A percentile compares a stretch with the other conserved stretches of the same genome.
Evolutionary conservation across 2,329 filamentous ascomycete genomes (phyloP).

Genomic region (Alternaria ventricosa): DNA sequence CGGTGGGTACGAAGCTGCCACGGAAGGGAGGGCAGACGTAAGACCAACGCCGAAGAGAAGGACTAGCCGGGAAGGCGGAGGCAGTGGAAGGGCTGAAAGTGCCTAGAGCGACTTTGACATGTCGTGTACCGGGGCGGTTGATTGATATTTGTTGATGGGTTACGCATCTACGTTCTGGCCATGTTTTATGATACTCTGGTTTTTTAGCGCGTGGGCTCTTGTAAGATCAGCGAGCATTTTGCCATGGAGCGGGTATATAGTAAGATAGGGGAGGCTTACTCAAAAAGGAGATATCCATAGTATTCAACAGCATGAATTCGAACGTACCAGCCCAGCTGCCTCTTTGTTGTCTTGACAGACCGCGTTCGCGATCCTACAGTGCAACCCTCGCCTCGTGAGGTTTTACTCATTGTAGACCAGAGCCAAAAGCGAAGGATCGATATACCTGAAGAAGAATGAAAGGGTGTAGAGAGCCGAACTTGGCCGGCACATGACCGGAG

Average conservation of each 20-base stretch:
- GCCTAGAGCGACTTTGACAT: constrained; percentile 21
- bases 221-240: neutral
- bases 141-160: neutral
- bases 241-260: neutral
- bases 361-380: neutral
- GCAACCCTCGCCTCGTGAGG: neutral
- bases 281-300: neutral
- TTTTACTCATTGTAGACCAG: neutral
- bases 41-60: constrained; percentile 4
- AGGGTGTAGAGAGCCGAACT: neutral
- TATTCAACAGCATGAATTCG: neutral
- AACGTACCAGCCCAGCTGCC: neutral
- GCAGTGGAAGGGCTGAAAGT: constrained; percentile 22
- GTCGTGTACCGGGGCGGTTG: neutral
- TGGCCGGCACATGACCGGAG: neutral
- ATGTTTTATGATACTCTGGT: neutral
- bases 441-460: neutral
- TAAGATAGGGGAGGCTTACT: neutral
- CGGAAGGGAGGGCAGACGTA: neutral
- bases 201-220: neutral
- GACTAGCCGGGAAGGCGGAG: constrained; percentile 16
- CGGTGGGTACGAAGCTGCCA: constrained; percentile 16
- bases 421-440: neutral
- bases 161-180: constrained; percentile 3
- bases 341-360: neutral